Percentiles rank a stretch among this genome's conserved stretches.
phyloP scores from a whole-genome alignment of 164 flowering plant genomes.

The Amborella trichopoda region DNA sequence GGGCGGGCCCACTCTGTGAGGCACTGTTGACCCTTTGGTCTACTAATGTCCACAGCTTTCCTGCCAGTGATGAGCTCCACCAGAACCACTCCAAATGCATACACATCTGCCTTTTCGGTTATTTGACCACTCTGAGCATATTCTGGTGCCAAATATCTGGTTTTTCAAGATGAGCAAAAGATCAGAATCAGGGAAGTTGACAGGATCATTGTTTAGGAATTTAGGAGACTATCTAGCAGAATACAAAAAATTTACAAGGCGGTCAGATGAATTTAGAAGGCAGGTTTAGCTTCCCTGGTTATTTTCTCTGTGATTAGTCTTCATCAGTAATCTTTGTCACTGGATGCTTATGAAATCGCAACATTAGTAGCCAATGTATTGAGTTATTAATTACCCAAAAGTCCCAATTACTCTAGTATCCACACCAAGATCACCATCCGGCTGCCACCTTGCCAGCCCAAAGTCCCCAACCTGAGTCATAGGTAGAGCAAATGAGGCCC shows the following conservation, averaged over 20 bases:
- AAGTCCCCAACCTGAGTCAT: constrained; percentile 94
- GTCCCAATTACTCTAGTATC: constrained; percentile 44
- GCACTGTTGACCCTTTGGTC: constrained; percentile 24
- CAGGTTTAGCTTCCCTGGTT: no score
- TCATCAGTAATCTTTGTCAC: no score
- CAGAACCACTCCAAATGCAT: constrained; percentile 75
- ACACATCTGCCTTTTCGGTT: constrained; percentile 67
- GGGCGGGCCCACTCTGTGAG: constrained; percentile 33
- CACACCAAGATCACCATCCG: constrained; percentile 28
- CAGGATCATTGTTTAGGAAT: no score
- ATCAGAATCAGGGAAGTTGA: no score
- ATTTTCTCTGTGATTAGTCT: no score
- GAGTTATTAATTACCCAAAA: constrained; percentile 35
- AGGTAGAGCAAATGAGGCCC: no score
- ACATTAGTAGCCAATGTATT: no score
- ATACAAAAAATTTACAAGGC: no score
- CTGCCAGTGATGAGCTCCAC: constrained; percentile 65
- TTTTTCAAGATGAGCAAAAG: no score
- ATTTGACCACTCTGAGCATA: constrained; percentile 40
- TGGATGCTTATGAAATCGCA: no score
- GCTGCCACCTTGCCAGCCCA: constrained; percentile 66
- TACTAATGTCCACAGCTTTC: constrained; percentile 28
- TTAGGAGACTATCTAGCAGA: no score
- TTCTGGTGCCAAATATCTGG: constrained; percentile 92
- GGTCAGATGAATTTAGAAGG: no score